A percentile compares a stretch with the other conserved stretches of the same genome.
phyloP scores from a whole-genome alignment of 192 early-diverging fungal genomes.

The Geranomyces michiganensis region DNA sequence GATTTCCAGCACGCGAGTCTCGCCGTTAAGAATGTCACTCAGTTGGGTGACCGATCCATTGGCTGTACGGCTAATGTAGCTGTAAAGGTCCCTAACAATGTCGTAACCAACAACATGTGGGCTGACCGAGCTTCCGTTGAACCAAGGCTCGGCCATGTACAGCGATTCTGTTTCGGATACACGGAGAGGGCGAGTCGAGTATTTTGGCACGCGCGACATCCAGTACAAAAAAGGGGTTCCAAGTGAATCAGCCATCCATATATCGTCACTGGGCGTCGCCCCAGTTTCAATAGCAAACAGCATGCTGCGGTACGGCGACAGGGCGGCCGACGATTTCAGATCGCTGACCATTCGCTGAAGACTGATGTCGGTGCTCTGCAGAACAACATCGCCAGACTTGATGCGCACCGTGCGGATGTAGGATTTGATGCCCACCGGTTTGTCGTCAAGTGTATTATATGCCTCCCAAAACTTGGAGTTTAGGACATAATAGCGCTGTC shows the following conservation, averaged over 20 bases:
- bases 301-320: neutral
- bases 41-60: neutral
- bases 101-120: neutral
- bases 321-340: neutral
- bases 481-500: neutral
- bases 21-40: no score
- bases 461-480: neutral
- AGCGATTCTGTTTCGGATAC: neutral
- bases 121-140: neutral
- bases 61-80: slow-evolving; percentile 1
- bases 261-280: neutral
- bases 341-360: neutral
- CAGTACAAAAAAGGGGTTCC: neutral
- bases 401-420: neutral
- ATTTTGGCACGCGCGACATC: neutral
- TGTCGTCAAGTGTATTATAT: neutral
- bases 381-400: neutral
- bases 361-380: neutral
- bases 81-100: slow-evolving; percentile 5
- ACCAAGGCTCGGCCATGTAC: neutral
- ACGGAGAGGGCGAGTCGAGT: neutral
- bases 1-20: neutral
- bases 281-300: neutral
- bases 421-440: neutral
- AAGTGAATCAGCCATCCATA: neutral